Conservation (phyloP, 208 protist genomes). For the Zelonia costaricensis region DNA sequence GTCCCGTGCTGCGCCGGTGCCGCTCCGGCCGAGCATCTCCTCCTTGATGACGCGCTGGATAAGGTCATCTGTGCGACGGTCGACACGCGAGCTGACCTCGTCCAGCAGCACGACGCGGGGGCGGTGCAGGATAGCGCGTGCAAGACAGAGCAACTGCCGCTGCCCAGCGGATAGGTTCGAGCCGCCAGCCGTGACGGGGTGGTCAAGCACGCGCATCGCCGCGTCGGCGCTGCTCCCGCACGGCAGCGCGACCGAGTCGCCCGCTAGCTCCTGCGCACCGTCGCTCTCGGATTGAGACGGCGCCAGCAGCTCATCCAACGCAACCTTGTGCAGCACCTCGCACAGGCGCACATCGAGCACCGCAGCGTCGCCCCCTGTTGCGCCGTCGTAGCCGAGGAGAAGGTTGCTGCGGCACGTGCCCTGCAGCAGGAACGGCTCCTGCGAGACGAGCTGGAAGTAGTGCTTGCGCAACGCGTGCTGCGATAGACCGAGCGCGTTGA, state of each 20-base stretch:
- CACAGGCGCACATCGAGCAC: constrained; percentile 38
- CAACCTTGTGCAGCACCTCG: constrained; percentile 41
- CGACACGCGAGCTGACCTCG: constrained; percentile 93
- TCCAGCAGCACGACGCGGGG: constrained; percentile 95
- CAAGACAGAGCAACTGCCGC: constrained; percentile 96
- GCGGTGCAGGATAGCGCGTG: constrained; percentile 92
- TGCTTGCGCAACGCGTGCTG: constrained; percentile 68
- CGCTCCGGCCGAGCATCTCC: constrained; percentile 47
- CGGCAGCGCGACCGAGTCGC: neutral
- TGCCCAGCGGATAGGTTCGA: constrained; percentile 95
- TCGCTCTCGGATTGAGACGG: constrained; percentile 1
- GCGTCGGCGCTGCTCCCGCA: constrained; percentile 1
- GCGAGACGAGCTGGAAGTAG: constrained; percentile 97
- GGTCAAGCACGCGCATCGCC: constrained; percentile 41
- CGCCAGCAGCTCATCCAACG: constrained; percentile 44
- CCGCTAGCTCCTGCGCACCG: neutral
- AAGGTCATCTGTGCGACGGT: constrained; percentile 78
- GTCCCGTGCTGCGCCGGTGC: neutral
- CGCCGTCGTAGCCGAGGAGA: constrained; percentile 44
- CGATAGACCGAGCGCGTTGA: constrained; percentile 20
- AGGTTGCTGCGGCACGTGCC: constrained; percentile 96
- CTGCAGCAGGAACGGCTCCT: constrained; percentile 96
- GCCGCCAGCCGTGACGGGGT: constrained; percentile 61
- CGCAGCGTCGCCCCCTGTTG: neutral
- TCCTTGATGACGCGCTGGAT: constrained; percentile 93